A percentile compares a stretch with the other conserved stretches of the same genome.
phyloP scores from a whole-genome alignment of 2,329 filamentous ascomycete genomes.

The Fusarium anguioides region DNA sequence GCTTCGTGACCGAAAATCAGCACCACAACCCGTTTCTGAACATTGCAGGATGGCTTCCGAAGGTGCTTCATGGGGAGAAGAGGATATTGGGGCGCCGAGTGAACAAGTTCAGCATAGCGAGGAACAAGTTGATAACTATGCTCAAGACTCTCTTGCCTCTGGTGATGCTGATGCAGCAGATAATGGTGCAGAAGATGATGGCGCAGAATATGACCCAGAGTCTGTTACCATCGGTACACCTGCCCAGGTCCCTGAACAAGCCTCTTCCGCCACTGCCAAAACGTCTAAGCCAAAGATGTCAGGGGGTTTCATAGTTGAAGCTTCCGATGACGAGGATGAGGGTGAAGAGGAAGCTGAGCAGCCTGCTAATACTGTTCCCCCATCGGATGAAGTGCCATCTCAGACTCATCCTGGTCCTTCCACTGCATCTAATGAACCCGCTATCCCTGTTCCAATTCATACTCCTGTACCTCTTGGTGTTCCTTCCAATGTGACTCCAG shows the following conservation, averaged over 20 bases:
- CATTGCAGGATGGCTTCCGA: slow-evolving; percentile 52
- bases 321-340: slow-evolving; percentile 68
- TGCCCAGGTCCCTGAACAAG: slow-evolving; percentile 51
- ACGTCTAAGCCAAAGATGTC: slow-evolving; percentile 67
- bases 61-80: slow-evolving; percentile 62
- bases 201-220: slow-evolving; percentile 68
- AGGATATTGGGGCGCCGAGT: slow-evolving; percentile 66
- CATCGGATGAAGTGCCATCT: slow-evolving; percentile 20
- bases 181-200: slow-evolving; percentile 64
- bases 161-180: slow-evolving; percentile 63
- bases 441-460: slow-evolving; percentile 27
- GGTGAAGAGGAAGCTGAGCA: slow-evolving; percentile 62
- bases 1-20: slow-evolving; percentile 18
- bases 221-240: slow-evolving; percentile 60
- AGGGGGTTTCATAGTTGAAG: slow-evolving; percentile 70
- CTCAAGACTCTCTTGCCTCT: slow-evolving; percentile 58
- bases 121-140: slow-evolving; percentile 64
- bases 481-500: slow-evolving; percentile 49
- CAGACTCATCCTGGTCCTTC: slow-evolving; percentile 30
- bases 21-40: slow-evolving; percentile 7
- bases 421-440: slow-evolving; percentile 40
- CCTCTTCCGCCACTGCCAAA: slow-evolving; percentile 44
- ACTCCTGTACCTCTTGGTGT: slow-evolving; percentile 33
- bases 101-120: slow-evolving; percentile 66
- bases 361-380: slow-evolving; percentile 38